phyloP scores from a whole-genome alignment of 129 eudicot genomes.

The Pseudognaphalium luteoalbum region DNA sequence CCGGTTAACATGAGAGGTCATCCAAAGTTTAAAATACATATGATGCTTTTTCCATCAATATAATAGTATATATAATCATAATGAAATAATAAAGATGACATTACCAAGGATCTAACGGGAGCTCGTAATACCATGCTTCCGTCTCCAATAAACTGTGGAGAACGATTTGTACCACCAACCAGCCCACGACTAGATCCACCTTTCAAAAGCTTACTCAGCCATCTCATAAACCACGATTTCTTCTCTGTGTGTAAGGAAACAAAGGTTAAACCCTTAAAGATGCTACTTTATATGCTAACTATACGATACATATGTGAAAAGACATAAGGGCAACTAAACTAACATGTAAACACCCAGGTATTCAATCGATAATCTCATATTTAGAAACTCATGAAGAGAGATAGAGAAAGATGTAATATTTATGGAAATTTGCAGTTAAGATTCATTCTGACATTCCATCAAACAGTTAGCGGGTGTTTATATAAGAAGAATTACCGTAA shows the following conservation, averaged over 20 bases:
- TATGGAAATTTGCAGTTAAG: slow-evolving; percentile 18
- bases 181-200: slow-evolving; percentile 47
- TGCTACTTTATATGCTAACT: not conserved
- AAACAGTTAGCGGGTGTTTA: slow-evolving; percentile 18
- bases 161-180: slow-evolving; percentile 41
- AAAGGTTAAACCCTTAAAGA: slow-evolving; percentile 15
- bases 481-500: slow-evolving; percentile 50
- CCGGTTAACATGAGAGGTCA: slow-evolving; percentile 18
- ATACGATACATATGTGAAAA: not conserved
- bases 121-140: slow-evolving; percentile 80
- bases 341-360: not conserved
- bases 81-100: slow-evolving; percentile 15
- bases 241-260: slow-evolving; percentile 66
- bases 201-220: slow-evolving; percentile 81
- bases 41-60: not conserved
- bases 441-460: slow-evolving; percentile 23
- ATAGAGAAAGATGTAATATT: not conserved
- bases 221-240: slow-evolving; percentile 84
- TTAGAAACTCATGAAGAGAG: not conserved
- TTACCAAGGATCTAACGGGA: slow-evolving; percentile 79
- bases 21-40: slow-evolving; percentile 21
- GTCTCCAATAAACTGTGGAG: slow-evolving; percentile 80
- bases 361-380: not conserved
- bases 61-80: not conserved
- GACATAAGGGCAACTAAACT: not conserved